Evolutionary conservation across 805 yeast species (phyloP).

Genomic region (Yamadazyma sp.): DNA sequence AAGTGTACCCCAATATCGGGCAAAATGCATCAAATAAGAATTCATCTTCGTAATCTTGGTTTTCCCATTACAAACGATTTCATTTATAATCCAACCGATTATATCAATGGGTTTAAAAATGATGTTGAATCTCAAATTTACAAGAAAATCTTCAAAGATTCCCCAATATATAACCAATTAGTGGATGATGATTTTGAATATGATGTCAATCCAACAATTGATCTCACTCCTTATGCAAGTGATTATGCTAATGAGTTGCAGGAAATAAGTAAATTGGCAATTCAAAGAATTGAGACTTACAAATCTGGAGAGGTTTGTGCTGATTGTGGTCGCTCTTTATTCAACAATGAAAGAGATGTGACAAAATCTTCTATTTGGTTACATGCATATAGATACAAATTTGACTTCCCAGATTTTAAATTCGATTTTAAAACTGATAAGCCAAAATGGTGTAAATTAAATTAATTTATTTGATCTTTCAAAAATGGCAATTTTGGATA

Average conservation of each 20-base stretch:
- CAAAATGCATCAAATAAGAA: conserved; percentile 55
- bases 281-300: conserved; percentile 25
- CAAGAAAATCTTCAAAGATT: conserved; percentile 13
- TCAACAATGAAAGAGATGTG: conserved; percentile 23
- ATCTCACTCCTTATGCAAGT: conserved; percentile 1
- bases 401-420: conserved; percentile 5
- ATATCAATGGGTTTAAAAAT: conserved; percentile 17
- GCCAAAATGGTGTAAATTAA: conserved; percentile 43
- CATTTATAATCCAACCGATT: conserved; percentile 22
- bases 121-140: conserved; percentile 24
- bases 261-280: conserved; percentile 19
- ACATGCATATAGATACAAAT: conserved; percentile 37
- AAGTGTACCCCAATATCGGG: conserved; percentile 51
- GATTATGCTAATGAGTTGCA: conserved; percentile 6
- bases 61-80: conserved; percentile 84
- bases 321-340: conserved; percentile 32
- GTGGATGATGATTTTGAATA: background rate
- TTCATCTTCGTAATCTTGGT: conserved; percentile 59
- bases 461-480: background rate
- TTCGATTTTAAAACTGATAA: conserved; percentile 39
- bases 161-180: conserved; percentile 2
- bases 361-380: conserved; percentile 36
- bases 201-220: background rate
- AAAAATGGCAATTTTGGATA: conserved; percentile 25
- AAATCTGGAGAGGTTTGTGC: conserved; percentile 25